Evolutionary conservation across 1,284 basidiomycete species (phyloP).

Genomic region (Vanrija sp.): DNA sequence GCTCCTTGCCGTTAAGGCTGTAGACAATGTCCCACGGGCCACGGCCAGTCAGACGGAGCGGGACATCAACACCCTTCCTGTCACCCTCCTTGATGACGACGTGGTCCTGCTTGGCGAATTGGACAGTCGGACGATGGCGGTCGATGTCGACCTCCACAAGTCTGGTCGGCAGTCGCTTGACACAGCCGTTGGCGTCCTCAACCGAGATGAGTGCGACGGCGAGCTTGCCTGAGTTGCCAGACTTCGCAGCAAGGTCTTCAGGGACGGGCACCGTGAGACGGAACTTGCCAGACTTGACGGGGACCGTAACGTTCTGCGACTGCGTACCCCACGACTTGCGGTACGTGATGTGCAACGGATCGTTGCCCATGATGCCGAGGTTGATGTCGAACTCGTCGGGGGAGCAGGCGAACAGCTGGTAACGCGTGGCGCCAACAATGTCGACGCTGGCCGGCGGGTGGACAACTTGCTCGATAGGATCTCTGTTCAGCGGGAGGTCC

Average conservation of each 20-base stretch:
- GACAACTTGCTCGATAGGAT: constrained; percentile 77
- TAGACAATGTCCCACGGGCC: constrained; percentile 86
- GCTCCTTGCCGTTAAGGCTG: constrained; percentile 56
- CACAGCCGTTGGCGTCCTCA: constrained; percentile 85
- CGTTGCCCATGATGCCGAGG: constrained; percentile 77
- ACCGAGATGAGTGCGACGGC: constrained; percentile 57
- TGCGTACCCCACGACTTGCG: constrained; percentile 62
- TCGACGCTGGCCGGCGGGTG: constrained; percentile 78
- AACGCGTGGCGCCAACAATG: constrained; percentile 54
- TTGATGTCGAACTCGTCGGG: constrained; percentile 69
- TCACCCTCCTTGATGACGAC: constrained; percentile 74
- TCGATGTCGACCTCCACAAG: constrained; percentile 87
- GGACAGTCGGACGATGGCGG: constrained; percentile 78
- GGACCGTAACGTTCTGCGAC: constrained; percentile 57
- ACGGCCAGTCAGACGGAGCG: constrained; percentile 79
- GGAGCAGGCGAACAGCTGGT: constrained; percentile 60
- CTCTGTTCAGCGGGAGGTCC: constrained; percentile 63
- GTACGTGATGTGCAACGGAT: constrained; percentile 78
- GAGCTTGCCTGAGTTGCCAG: constrained; percentile 35
- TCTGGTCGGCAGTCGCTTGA: constrained; percentile 67
- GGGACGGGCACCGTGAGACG: constrained; percentile 36
- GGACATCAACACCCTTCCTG: constrained; percentile 57
- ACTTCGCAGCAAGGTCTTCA: constrained; percentile 19
- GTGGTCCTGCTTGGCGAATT: constrained; percentile 61
- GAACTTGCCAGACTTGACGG: constrained; percentile 58